Base-by-base conservation (phyloP, 805 yeast genomes). In the Starmerella stellata region DNA sequence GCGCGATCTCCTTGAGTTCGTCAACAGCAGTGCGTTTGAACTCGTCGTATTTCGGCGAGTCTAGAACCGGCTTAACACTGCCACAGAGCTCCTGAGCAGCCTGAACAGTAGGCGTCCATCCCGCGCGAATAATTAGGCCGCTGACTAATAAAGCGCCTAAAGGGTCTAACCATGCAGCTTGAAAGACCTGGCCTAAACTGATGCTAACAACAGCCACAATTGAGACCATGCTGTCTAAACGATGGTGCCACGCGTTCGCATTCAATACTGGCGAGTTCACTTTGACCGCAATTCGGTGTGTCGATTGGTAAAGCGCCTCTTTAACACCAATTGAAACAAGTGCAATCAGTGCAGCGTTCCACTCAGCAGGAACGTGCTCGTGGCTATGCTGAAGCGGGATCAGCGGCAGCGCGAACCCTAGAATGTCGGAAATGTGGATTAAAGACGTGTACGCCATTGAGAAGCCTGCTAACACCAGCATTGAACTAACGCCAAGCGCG, bases 171-270 rank as follows among this genome's bases (percentile, higher is more conserved):
- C 95, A 82, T 33, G 74, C 74, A 30, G 81, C 69, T 45, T 75
- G 70, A 44, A 83, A 69, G 43, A 81, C 63, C 48, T 78, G 75
- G 25, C 95, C 93, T 2, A 85, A 75, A 0, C 92, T 70, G 37
- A 90, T 90, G 1, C 96, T 83, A 3, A 74, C 69, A 17, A 87
- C 67, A 0, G 96, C 95, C 5, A 87, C 96, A 18, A 78, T 65
- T 0, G 95, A 81, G 1, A 96, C 92, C 49, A 90, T 57, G 1
- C 93, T 78, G 54, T 90, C 98, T 9, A 87, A 90, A 45, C 98
- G 68, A 55, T 90, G 98, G 57, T 90, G 98, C 96, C 98, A 90
- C 3, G 98, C 98, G 54, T 90, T 90, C 3, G 98, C 98, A 36
- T 81, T 74, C 35, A 90, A 65, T 3, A 90, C 96, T 45, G 82